phyloP scores from a whole-genome alignment of 1,284 basidiomycete species.

The Amylostereum areolatum region DNA sequence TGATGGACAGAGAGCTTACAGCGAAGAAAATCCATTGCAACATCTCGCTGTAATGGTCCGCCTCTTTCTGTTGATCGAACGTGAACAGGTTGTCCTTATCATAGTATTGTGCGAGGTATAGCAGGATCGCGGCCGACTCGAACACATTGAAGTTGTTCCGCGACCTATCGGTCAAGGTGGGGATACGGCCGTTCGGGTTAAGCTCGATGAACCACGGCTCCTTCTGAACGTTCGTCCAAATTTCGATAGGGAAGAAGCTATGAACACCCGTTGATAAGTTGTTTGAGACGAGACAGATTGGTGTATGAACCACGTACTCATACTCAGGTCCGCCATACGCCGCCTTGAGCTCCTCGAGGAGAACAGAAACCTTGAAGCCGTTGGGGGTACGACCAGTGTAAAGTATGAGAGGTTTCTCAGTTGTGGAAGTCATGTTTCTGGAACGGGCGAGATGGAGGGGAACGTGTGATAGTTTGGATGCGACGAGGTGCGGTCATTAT shows the following conservation, averaged over 20 bases:
- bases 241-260: constrained; percentile 30
- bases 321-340: constrained; percentile 37
- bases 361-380: constrained; percentile 25
- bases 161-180: constrained; percentile 37
- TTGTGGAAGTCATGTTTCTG: neutral
- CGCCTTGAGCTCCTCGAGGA: constrained; percentile 40
- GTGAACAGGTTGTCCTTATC: constrained; percentile 43
- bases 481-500: neutral
- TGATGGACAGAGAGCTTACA: constrained; percentile 26
- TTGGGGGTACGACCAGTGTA: constrained; percentile 12
- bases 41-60: constrained; percentile 45
- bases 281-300: constrained; percentile 14
- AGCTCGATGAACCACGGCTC: constrained; percentile 47
- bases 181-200: constrained; percentile 60
- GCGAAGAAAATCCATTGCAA: constrained; percentile 80
- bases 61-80: constrained; percentile 32
- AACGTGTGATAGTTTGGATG: neutral
- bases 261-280: constrained; percentile 18
- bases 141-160: constrained; percentile 44
- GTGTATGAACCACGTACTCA: constrained; percentile 19
- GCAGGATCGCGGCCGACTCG: constrained; percentile 48
- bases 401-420: constrained; percentile 6
- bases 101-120: constrained; percentile 48
- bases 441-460: neutral
- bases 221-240: constrained; percentile 43